phyloP scores from a whole-genome alignment of 225 moss, liverwort and hornwort species.

The Bryum argenteum region DNA sequence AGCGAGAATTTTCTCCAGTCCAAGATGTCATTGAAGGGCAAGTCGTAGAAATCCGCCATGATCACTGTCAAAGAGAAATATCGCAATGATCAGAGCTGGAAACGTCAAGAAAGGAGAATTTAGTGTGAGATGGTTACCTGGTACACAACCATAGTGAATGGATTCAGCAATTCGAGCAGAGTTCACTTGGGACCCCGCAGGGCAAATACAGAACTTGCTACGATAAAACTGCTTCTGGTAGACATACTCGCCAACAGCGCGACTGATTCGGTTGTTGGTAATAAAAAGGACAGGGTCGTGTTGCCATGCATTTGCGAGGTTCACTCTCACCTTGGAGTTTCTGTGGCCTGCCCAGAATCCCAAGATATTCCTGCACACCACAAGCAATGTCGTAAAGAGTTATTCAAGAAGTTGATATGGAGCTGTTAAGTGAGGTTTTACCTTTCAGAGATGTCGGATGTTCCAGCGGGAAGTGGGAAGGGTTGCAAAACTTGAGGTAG shows the following conservation, averaged over 20 bases:
- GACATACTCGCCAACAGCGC: slow-evolving; percentile 47
- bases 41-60: slow-evolving; percentile 63
- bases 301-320: slow-evolving; percentile 56
- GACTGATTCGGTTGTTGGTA: slow-evolving; percentile 60
- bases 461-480: slow-evolving; percentile 60
- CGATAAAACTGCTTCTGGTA: slow-evolving; percentile 59
- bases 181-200: slow-evolving; percentile 71
- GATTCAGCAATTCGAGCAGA: slow-evolving; percentile 65
- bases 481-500: slow-evolving; percentile 76
- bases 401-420: background rate
- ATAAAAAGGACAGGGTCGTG: slow-evolving; percentile 61
- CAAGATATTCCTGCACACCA: slow-evolving; percentile 58
- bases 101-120: background rate
- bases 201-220: slow-evolving; percentile 67
- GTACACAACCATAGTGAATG: slow-evolving; percentile 65
- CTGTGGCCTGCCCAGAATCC: slow-evolving; percentile 67
- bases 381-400: background rate
- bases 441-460: slow-evolving; percentile 57
- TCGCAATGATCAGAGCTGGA: background rate
- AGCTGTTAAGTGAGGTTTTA: slow-evolving; percentile 2
- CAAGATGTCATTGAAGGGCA: slow-evolving; percentile 59
- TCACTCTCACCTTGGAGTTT: slow-evolving; percentile 65
- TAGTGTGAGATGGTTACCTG: slow-evolving; percentile 37
- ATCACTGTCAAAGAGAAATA: slow-evolving; percentile 44
- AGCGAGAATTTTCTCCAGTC: slow-evolving; percentile 54